Evolutionary conservation across 768 basidiomycete species (phyloP), one percentile per base, ranked within the genome.

Genomic region (Russula sp.): DNA sequence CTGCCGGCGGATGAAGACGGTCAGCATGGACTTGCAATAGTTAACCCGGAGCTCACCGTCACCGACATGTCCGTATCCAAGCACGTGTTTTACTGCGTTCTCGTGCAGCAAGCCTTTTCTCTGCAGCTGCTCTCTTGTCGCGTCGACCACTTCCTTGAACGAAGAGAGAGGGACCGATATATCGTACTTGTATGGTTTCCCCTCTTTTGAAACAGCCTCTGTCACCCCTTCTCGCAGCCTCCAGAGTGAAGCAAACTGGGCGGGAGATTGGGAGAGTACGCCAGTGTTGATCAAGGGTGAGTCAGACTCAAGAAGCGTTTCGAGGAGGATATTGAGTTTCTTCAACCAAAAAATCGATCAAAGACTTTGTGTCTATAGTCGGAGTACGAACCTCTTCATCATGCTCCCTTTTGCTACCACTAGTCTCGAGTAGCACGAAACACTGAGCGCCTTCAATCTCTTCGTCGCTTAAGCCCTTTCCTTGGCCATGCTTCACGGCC

Each of bases 141-240:
- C 75, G 71, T 97, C 91, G 37, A 98, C 91, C 14, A 96, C 85
- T 8, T 82, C 80, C 75, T 98, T 87, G 82, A 98, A 98, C 65
- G 84, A 82, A 20, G 84, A 81, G 4, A 94, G 79, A 6, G 95
- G 95, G 14, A 98, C 84, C 11, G 91, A 94, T 50, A 99, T 83
- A 70, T 97, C 94, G 71, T 98, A 99, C 77, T 99, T 99, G 79
- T 98, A 98, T 6, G 88, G 86, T 68, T 93, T 94, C 48, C 97
- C 97, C 72, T 92, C 87, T 72, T 98, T 98, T 44, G 90, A 89
- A 4, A 90, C 83, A 5, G 94, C 91, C 73, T 99, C 97, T 2
- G 97, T 85, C 31, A 98, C 81, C 16, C 90, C 87, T 76, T 99
- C 97, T 32, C 96, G 88, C 20, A 98, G 78, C 0, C 86, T 84